These are phyloP conservation scores for Gentiana dahurica DNA, from an alignment of 257 asterid species.

Conservation along the genomic window DNA sequence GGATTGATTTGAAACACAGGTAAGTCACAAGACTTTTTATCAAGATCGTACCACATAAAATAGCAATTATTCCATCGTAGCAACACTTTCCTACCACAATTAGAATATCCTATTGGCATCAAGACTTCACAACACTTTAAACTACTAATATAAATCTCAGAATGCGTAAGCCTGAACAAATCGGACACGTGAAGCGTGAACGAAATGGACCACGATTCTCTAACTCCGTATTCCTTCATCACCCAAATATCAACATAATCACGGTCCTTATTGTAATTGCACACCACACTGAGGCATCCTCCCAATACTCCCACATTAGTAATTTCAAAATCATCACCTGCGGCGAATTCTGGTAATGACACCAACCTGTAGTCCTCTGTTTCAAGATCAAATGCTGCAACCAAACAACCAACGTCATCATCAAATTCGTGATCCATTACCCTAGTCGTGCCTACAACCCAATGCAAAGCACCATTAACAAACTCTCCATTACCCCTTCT, in stretches of 20 bases:
- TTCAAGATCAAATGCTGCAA: conserved; percentile 10
- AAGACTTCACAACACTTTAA: no score
- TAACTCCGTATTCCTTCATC: conserved; percentile 9
- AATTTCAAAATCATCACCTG: not conserved
- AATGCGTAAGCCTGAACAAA: not conserved
- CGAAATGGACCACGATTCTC: conserved; percentile 7
- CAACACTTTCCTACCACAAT: no score
- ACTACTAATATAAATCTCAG: not conserved
- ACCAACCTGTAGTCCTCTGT: conserved; percentile 3
- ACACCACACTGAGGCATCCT: conserved; percentile 5
- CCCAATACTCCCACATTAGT: conserved; percentile 1
- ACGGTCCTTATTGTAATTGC: not conserved
- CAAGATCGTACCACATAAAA: no score
- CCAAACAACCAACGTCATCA: not conserved
- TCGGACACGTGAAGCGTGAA: not conserved
- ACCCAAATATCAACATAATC: conserved; percentile 8
- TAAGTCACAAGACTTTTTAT: no score
- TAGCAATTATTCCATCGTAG: no score
- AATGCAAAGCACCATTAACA: conserved; percentile 9
- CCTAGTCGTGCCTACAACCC: not conserved
- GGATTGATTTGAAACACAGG: no score
- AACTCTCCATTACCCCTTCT: conserved; percentile 1
- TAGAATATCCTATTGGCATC: no score
- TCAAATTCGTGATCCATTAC: not conserved
- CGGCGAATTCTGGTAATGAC: not conserved